Conservation (phyloP, 2,329 filamentous ascomycete genomes). For the Neocatenulostroma microsporum region DNA sequence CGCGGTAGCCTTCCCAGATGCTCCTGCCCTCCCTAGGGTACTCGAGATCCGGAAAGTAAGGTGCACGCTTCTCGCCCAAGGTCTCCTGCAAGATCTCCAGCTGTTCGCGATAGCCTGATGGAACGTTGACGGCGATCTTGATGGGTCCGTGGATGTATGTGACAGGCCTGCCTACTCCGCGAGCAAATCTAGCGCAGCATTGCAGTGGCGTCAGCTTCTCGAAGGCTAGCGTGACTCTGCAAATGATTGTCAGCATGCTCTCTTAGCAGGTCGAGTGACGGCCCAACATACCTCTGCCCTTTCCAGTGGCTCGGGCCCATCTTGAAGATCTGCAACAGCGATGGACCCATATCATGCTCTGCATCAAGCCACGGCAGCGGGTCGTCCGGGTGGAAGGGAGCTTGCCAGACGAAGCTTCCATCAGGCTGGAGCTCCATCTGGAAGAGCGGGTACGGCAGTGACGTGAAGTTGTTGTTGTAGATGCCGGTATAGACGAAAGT, state of each 20-base stretch:
- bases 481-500: constrained; percentile 96
- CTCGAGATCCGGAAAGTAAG: constrained; percentile 57
- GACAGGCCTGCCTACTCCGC: constrained; percentile 69
- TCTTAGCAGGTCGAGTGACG: too few relatives aligned
- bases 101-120: constrained; percentile 80
- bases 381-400: constrained; percentile 83
- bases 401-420: constrained; percentile 84
- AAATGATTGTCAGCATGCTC: background rate
- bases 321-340: constrained; percentile 89
- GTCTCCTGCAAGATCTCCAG: constrained; percentile 58
- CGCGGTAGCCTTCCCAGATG: constrained; percentile 85
- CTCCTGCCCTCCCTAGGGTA: constrained; percentile 64
- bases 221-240: constrained; percentile 78
- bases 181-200: constrained; percentile 71
- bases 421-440: constrained; percentile 84
- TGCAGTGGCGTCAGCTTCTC: constrained; percentile 78
- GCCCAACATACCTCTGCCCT: constrained; percentile 57
- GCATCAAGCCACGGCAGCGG: constrained; percentile 93
- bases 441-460: constrained; percentile 83
- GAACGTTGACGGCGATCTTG: constrained; percentile 77
- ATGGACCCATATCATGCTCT: constrained; percentile 90
- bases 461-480: constrained; percentile 99
- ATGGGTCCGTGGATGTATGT: constrained; percentile 71
- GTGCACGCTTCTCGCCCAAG: constrained; percentile 52
- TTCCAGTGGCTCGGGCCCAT: constrained; percentile 83